Evolutionary conservation across 805 yeast species (phyloP).

Genomic region (Spencermartinsiella europaea): DNA sequence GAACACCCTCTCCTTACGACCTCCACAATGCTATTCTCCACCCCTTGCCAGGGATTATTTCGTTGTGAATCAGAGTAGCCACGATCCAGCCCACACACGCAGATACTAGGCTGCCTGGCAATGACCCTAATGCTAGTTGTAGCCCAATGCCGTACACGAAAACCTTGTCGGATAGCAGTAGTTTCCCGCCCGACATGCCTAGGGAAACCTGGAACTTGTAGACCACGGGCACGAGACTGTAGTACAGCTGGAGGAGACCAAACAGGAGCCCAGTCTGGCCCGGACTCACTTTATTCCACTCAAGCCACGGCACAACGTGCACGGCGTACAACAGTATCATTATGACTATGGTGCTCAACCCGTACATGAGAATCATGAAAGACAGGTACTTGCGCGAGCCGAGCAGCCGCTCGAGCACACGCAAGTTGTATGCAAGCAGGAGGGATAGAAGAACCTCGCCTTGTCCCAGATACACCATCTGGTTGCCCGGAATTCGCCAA

Average conservation of each 20-base stretch:
- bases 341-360: constrained; percentile 17
- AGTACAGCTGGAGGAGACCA: constrained; percentile 34
- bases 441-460: constrained; percentile 35
- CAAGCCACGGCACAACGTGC: constrained; percentile 16
- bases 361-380: constrained; percentile 22
- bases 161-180: constrained; percentile 33
- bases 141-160: constrained; percentile 31
- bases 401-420: constrained; percentile 36
- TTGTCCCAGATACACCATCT: constrained; percentile 29
- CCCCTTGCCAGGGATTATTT: constrained; percentile 35
- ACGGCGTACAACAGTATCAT: constrained; percentile 20
- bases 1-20: too few species aligned
- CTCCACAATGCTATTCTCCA: constrained; percentile 35
- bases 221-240: constrained; percentile 36
- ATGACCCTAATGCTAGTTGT: constrained; percentile 33
- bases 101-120: constrained; percentile 27
- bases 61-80: constrained; percentile 34
- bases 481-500: constrained; percentile 34
- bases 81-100: constrained; percentile 35
- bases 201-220: constrained; percentile 34
- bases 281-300: constrained; percentile 20
- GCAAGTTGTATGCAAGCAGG: constrained; percentile 35
- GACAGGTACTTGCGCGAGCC: constrained; percentile 36
- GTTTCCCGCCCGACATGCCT: constrained; percentile 12
- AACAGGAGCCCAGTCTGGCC: constrained; percentile 36